Evolutionary conservation across 169 alveolate species (phyloP).

Genomic region (Babesia microti): DNA sequence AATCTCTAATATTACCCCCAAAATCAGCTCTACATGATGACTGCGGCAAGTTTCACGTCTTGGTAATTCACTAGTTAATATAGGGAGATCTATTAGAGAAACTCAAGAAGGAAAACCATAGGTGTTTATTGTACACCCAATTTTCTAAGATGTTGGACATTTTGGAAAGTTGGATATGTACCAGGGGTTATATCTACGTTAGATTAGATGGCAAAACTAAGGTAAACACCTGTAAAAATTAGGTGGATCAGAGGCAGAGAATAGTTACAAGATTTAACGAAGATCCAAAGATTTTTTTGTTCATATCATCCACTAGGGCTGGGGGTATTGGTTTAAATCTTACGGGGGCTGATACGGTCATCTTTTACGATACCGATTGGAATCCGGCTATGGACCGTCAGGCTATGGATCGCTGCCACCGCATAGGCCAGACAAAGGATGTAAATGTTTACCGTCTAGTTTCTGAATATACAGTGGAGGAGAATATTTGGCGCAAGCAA

Average conservation of each 20-base stretch:
- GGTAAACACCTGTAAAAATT: constrained; percentile 40
- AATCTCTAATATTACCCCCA: constrained; percentile 61
- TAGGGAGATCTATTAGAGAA: constrained; percentile 67
- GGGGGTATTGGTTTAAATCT: constrained; percentile 97
- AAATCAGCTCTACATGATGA: constrained; percentile 74
- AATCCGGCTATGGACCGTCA: constrained; percentile 99
- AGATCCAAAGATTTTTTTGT: constrained; percentile 83
- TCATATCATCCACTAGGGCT: constrained; percentile 94
- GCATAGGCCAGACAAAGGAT: constrained; percentile 96
- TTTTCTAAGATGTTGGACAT: constrained; percentile 94
- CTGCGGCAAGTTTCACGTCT: constrained; percentile 86
- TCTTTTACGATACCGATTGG: constrained; percentile 98
- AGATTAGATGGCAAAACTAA: constrained; percentile 95
- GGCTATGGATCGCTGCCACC: constrained; percentile 97
- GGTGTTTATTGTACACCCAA: constrained; percentile 90
- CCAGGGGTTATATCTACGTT: constrained; percentile 87
- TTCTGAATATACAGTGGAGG: constrained; percentile 92
- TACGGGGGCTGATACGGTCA: constrained; percentile 96
- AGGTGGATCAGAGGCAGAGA: constrained; percentile 87
- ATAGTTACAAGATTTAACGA: constrained; percentile 89
- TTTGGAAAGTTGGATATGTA: constrained; percentile 88
- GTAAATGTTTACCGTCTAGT: constrained; percentile 92
- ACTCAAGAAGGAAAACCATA: constrained; percentile 81
- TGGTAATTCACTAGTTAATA: constrained; percentile 19
- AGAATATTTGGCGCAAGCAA: constrained; percentile 89